Evolutionary conservation across 2,329 filamentous ascomycete genomes (phyloP).

Genomic region (Neonectria coccinea): DNA sequence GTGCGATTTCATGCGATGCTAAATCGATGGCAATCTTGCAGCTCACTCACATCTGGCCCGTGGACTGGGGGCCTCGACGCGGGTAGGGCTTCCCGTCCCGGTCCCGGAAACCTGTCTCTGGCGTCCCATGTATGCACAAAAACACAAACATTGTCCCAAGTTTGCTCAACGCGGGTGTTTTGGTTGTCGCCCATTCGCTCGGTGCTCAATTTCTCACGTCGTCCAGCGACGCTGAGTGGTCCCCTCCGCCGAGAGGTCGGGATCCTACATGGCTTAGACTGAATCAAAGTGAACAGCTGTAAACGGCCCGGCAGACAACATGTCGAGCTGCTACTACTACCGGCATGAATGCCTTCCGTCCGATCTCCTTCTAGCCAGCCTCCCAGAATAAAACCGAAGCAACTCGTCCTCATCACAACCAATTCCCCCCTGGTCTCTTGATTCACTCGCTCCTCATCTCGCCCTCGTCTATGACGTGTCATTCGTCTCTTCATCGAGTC

Average conservation of each 20-base stretch:
- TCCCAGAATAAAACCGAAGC: neutral
- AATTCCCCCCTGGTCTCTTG: neutral
- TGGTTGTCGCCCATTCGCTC: constrained; percentile 7
- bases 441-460: neutral
- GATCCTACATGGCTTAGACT: constrained; percentile 31
- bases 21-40: neutral
- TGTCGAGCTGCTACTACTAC: neutral
- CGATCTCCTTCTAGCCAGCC: neutral
- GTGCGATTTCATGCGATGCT: neutral
- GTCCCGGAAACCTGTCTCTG: constrained; percentile 23
- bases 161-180: constrained; percentile 23
- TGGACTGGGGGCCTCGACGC: constrained; percentile 31
- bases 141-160: constrained; percentile 21
- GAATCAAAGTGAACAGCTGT: constrained; percentile 1
- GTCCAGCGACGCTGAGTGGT: neutral
- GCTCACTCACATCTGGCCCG: constrained; percentile 14
- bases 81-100: constrained; percentile 28
- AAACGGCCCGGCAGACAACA: constrained; percentile 3
- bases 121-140: constrained; percentile 30
- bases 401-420: neutral
- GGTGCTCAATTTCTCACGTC: neutral
- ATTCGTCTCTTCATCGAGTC: constrained; percentile 16
- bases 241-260: neutral
- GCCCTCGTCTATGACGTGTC: constrained; percentile 24
- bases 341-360: neutral